These are phyloP conservation scores for Cyclostephanos invisitatus DNA, from an alignment of 108 stramenopile species.

Conservation along the genomic window DNA sequence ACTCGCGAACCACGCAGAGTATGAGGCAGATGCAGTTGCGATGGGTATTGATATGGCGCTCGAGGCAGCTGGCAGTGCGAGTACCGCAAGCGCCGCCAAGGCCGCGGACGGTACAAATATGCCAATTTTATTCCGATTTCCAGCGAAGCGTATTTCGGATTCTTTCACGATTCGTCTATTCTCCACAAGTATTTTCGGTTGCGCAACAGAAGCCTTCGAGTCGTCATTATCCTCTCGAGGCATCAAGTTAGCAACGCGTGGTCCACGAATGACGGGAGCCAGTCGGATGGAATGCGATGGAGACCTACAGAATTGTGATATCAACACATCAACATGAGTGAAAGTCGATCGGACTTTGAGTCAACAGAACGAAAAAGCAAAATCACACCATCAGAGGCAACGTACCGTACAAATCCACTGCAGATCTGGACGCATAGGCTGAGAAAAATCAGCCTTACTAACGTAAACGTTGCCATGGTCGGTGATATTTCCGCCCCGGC, in stretches of 20 bases:
- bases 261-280: slow-evolving; percentile 11
- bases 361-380: neutral
- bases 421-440: slow-evolving; percentile 17
- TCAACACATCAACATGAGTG: neutral
- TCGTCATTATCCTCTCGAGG: neutral
- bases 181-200: slow-evolving; percentile 8
- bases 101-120: slow-evolving; percentile 22
- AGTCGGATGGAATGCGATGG: slow-evolving; percentile 6
- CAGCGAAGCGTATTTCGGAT: slow-evolving; percentile 6
- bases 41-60: slow-evolving; percentile 45
- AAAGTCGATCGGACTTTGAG: neutral
- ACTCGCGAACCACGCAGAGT: slow-evolving; percentile 45
- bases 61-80: slow-evolving; percentile 36
- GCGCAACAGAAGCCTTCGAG: slow-evolving; percentile 4
- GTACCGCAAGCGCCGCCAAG: slow-evolving; percentile 24
- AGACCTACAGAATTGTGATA: slow-evolving; percentile 6
- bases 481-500: neutral
- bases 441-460: slow-evolving; percentile 3
- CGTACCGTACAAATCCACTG: slow-evolving; percentile 31
- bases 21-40: slow-evolving; percentile 24
- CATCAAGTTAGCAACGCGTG: slow-evolving; percentile 6
- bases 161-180: slow-evolving; percentile 1
- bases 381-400: neutral
- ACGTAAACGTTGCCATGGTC: slow-evolving; percentile 11
- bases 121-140: slow-evolving; percentile 14